A percentile compares a stretch with the other conserved stretches of the same genome.
phyloP scores from a whole-genome alignment of 2,329 filamentous ascomycete species.

The Aspergillus clavatus region DNA sequence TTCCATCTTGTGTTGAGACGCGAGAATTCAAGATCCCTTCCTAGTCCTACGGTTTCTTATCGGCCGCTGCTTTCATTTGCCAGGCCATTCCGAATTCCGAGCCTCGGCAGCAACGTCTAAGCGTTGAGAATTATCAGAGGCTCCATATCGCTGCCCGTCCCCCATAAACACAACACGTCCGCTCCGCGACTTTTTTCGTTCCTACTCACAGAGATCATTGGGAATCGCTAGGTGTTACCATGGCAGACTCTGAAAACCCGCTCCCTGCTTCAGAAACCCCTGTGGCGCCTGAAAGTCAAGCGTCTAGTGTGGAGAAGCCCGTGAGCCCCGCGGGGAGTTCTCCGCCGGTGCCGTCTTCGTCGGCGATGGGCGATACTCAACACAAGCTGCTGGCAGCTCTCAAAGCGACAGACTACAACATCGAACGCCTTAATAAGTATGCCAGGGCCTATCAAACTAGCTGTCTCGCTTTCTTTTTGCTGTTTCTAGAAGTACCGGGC shows the following conservation, averaged over 20 bases:
- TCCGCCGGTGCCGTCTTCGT: conserved; percentile 5
- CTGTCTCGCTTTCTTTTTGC: not conserved
- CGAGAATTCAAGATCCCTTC: too few species aligned
- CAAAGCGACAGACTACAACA: conserved; percentile 24
- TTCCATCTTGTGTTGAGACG: not conserved
- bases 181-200: not conserved
- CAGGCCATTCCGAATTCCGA: conserved; percentile 16
- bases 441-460: not conserved
- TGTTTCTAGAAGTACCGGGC: not conserved
- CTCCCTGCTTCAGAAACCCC: conserved; percentile 11
- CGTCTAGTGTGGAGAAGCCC: conserved; percentile 22
- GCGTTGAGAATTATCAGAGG: not conserved
- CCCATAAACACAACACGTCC: not conserved
- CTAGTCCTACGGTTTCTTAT: too few species aligned
- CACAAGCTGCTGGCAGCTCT: conserved; percentile 25
- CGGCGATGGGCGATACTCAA: conserved; percentile 7
- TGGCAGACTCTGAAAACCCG: conserved; percentile 19
- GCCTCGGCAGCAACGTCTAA: conserved; percentile 22
- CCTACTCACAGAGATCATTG: not conserved
- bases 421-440: conserved; percentile 30
- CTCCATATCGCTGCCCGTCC: not conserved
- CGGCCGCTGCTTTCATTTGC: not conserved
- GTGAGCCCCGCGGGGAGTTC: conserved; percentile 12
- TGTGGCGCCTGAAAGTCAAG: conserved; percentile 13
- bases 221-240: conserved; percentile 5